Conservation (phyloP, 495 filamentous ascomycete genomes). For the Aspergillus leporis region DNA sequence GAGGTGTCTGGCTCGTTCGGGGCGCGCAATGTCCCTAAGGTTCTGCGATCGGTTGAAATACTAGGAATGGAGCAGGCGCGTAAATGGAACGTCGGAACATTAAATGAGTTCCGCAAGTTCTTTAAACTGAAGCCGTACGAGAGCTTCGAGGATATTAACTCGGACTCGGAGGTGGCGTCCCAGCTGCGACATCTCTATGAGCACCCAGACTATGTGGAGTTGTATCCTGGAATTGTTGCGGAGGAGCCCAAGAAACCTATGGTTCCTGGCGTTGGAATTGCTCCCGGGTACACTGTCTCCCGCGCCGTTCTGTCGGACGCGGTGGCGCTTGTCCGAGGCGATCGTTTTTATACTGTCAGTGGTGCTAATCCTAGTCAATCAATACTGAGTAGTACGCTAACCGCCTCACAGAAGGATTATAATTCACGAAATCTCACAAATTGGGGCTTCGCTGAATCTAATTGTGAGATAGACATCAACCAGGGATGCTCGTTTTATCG, state of each 20-base stretch:
- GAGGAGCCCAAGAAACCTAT: constrained; percentile 56
- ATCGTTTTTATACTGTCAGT: constrained; percentile 52
- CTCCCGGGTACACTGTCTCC: constrained; percentile 58
- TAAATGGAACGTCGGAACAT: constrained; percentile 58
- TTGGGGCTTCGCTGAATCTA: constrained; percentile 72
- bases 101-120: constrained; percentile 66
- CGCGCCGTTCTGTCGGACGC: constrained; percentile 55
- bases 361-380: constrained; percentile 20
- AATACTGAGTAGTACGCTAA: constrained; percentile 12
- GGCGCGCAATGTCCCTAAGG: constrained; percentile 59
- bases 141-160: constrained; percentile 64
- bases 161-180: constrained; percentile 55
- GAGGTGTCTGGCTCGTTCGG: constrained; percentile 61
- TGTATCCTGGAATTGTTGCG: constrained; percentile 61
- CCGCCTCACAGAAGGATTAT: constrained; percentile 52
- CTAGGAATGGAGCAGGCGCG: constrained; percentile 62
- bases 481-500: constrained; percentile 87
- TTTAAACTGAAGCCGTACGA: constrained; percentile 59
- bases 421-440: constrained; percentile 78
- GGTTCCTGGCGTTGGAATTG: constrained; percentile 55
- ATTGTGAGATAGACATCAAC: constrained; percentile 70
- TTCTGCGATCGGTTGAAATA: constrained; percentile 57
- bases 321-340: constrained; percentile 54
- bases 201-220: constrained; percentile 62
- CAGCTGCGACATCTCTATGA: constrained; percentile 56